A percentile compares a stretch with the other conserved stretches of the same genome.
Conservation (phyloP, 495 filamentous ascomycete genomes). For the Xylaria acuta region DNA sequence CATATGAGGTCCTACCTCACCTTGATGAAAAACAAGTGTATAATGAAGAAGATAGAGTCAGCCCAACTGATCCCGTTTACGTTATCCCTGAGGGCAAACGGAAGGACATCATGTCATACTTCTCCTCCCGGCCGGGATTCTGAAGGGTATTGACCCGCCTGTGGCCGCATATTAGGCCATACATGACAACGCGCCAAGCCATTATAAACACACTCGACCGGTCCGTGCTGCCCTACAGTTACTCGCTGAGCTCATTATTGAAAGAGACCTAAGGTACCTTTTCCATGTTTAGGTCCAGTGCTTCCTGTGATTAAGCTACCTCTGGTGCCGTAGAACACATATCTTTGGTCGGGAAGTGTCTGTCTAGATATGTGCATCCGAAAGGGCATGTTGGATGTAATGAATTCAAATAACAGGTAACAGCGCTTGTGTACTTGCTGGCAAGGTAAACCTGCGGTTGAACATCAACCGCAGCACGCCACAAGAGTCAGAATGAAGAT, state of each 20-base stretch:
- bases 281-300: neutral
- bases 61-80: constrained; percentile 79
- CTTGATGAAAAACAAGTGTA: constrained; percentile 57
- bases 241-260: constrained; percentile 7
- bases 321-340: constrained; percentile 20
- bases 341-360: neutral
- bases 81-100: constrained; percentile 76
- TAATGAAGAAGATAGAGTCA: constrained; percentile 58
- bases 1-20: constrained; percentile 65
- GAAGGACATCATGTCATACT: constrained; percentile 68
- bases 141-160: constrained; percentile 42
- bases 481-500: neutral
- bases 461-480: neutral
- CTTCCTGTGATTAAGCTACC: neutral
- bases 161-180: constrained; percentile 44
- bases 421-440: neutral
- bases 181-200: constrained; percentile 41
- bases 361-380: neutral
- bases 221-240: constrained; percentile 16
- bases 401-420: constrained; percentile 13
- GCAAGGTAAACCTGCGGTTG: neutral
- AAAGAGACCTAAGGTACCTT: constrained; percentile 5
- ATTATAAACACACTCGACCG: constrained; percentile 26
- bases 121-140: constrained; percentile 61
- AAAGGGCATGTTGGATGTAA: neutral